A percentile compares a stretch with the other conserved stretches of the same genome.
Evolutionary conservation across 1,284 basidiomycete species (phyloP).

Genomic region (Cutaneotrichosporon cyanovorans): DNA sequence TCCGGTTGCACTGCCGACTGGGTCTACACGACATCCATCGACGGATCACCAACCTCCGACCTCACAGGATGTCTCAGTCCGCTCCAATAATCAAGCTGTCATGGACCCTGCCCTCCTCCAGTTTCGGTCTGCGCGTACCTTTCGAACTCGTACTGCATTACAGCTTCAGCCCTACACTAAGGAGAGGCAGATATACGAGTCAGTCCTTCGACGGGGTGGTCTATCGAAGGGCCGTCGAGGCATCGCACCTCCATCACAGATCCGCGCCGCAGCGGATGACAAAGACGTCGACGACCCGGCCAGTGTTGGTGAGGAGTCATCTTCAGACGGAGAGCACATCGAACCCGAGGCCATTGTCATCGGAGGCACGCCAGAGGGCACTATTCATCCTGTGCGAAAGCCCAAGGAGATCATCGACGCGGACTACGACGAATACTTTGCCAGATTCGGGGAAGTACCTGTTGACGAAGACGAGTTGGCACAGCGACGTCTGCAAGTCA

Average conservation of each 20-base stretch:
- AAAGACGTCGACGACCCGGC: constrained; percentile 8
- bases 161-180: constrained; percentile 45
- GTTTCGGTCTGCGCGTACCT: constrained; percentile 40
- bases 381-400: not conserved
- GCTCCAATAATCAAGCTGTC: too few species aligned
- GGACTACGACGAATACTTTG: constrained; percentile 37
- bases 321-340: constrained; percentile 6
- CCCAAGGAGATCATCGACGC: constrained; percentile 22
- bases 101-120: constrained; percentile 31
- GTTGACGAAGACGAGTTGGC: constrained; percentile 25
- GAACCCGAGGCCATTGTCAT: constrained; percentile 33
- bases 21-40: too few species aligned
- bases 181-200: constrained; percentile 40
- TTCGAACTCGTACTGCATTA: constrained; percentile 42
- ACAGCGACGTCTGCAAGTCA: constrained; percentile 22
- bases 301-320: not conserved
- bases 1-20: too few species aligned
- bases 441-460: constrained; percentile 26
- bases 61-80: too few species aligned
- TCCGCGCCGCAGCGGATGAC: constrained; percentile 13
- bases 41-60: too few species aligned
- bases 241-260: constrained; percentile 7
- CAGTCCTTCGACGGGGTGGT: constrained; percentile 33
- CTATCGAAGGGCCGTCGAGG: constrained; percentile 25
- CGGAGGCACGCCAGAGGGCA: constrained; percentile 15